Evolutionary conservation across 306 rosid genomes (phyloP).

Genomic region (Castanospermum australe): DNA sequence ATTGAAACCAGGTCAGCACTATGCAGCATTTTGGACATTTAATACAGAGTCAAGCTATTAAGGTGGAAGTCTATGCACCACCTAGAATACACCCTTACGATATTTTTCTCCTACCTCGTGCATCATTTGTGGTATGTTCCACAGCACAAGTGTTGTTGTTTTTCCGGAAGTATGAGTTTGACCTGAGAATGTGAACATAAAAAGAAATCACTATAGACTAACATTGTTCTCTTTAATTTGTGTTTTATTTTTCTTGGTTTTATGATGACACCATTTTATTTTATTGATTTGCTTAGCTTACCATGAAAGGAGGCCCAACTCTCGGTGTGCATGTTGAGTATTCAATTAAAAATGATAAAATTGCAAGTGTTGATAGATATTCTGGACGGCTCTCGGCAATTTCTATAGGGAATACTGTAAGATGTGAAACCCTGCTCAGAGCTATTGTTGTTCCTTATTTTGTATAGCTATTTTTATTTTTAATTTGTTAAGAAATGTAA

Average conservation of each 20-base stretch:
- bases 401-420: constrained; percentile 78
- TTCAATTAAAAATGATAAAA: constrained; percentile 57
- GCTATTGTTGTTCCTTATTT: neutral
- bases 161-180: neutral
- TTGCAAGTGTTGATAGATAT: constrained; percentile 67
- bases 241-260: constrained; percentile 14
- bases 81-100: constrained; percentile 69
- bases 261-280: constrained; percentile 7
- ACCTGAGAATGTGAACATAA: constrained; percentile 23
- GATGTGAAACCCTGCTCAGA: constrained; percentile 37
- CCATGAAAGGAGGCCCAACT: constrained; percentile 87
- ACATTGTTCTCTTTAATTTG: neutral
- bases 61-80: constrained; percentile 85
- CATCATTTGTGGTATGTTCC: constrained; percentile 74
- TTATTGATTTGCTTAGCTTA: constrained; percentile 53
- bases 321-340: constrained; percentile 67
- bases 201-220: neutral
- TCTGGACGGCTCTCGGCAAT: constrained; percentile 69
- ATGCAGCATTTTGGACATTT: constrained; percentile 65
- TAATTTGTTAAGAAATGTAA: neutral
- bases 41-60: constrained; percentile 67
- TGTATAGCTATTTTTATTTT: neutral
- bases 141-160: constrained; percentile 17
- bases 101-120: constrained; percentile 84
- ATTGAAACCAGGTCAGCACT: constrained; percentile 73